Evolutionary conservation across 495 filamentous ascomycete genomes (phyloP), one percentile per base, ranked within the genome.

Genomic region (Daldinia caldariorum): DNA sequence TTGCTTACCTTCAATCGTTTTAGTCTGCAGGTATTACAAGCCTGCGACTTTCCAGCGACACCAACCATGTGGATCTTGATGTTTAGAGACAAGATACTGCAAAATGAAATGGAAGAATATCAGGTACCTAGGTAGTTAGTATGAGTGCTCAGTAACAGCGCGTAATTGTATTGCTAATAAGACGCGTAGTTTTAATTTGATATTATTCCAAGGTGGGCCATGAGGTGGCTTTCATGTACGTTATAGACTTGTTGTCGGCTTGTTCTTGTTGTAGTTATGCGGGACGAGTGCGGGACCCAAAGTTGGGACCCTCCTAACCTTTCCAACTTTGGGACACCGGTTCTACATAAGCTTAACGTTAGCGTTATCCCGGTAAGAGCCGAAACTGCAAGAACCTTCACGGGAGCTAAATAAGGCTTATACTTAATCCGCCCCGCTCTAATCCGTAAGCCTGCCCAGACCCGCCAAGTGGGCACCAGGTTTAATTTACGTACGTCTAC

Each of bases 21-120:
- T 39, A 76, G 70, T 34, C 79, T 78, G 71, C 82, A 83, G 18
- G 82, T 83, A 35, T 80, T 79, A 67, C 83, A 84, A 10, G 78
- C 82, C 70, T 81, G 81, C 6, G 83, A 84, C 50, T 79, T 78
- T 18, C 83, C 83, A 22, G 82, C 64, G 39, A 83, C 79, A 29
- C 83, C 83, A 4, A 83, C 83, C 83, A 84, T 84, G 16, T 59
- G 26, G 12, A 32, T 6, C 13, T 53, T 16, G 14, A 16, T 32
- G 16, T 31, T 31, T 1, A 43, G 39, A 35, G 34, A 35, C 6
- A 16, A 47, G 18, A 47, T 18, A 47, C 0, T n/a, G n/a, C n/a
- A n/a, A n/a, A n/a, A n/a, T n/a, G n/a, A n/a, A 47, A 9, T 22
- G 20, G 18, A 47, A 22, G 43, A 22, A 16, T 47, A 47, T 47